These are phyloP conservation scores for Fusarium tricinctum DNA, from an alignment of 2,329 filamentous ascomycete genomes.

Conservation along the genomic window DNA sequence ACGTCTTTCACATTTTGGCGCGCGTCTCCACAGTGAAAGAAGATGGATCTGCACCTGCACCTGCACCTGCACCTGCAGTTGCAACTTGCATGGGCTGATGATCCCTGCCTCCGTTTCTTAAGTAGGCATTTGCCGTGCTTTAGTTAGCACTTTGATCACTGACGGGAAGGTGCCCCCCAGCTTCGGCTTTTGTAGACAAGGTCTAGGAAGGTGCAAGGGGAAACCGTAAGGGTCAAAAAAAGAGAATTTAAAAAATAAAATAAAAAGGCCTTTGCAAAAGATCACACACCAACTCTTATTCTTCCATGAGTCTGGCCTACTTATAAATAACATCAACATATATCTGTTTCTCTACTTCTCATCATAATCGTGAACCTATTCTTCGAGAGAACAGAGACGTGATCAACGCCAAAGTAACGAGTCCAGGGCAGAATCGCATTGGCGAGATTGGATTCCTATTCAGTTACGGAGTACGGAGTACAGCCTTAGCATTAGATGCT, in stretches of 20 bases:
- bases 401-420: constrained; percentile 4
- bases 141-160: constrained; percentile 35
- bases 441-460: not conserved
- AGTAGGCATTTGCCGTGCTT: not conserved
- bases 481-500: not conserved
- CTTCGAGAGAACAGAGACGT: not conserved
- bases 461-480: not conserved
- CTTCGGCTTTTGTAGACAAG: constrained; percentile 32
- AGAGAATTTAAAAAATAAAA: not conserved
- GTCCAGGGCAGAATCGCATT: constrained; percentile 11
- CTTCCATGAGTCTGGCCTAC: not conserved
- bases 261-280: constrained; percentile 34
- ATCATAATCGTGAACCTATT: not conserved
- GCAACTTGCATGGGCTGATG: constrained; percentile 42
- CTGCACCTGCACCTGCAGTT: constrained; percentile 33
- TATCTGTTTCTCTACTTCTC: constrained; percentile 5
- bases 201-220: constrained; percentile 15
- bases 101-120: constrained; percentile 28
- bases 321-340: constrained; percentile 11
- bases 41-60: constrained; percentile 17
- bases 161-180: constrained; percentile 31
- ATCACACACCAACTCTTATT: constrained; percentile 14
- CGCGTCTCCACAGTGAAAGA: constrained; percentile 32
- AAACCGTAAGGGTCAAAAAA: constrained; percentile 12
- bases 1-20: constrained; percentile 37